Evolutionary conservation across 352 stramenopile genomes (phyloP).

Genomic region (Globisporangium spinosum): DNA sequence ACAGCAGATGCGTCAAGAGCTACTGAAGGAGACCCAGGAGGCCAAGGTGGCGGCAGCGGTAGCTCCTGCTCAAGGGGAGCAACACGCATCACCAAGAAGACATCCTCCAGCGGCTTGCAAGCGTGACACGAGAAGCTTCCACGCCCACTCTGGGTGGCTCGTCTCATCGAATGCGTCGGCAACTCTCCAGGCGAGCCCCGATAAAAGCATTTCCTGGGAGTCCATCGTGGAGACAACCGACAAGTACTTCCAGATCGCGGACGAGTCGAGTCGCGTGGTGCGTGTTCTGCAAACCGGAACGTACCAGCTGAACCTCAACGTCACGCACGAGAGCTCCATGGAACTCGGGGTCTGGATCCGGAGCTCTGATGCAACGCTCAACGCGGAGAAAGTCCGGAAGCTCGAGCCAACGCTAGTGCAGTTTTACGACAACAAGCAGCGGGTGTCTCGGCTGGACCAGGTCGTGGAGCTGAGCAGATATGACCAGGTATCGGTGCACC

Average conservation of each 20-base stretch:
- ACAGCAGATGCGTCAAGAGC: conserved; percentile 3
- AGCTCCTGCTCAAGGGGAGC: conserved; percentile 15
- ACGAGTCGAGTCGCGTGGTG: conserved; percentile 12
- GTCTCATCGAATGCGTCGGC: conserved; percentile 19
- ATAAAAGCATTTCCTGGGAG: conserved; percentile 17
- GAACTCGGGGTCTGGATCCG: conserved; percentile 22
- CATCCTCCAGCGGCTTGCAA: conserved; percentile 11
- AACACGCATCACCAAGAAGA: conserved; percentile 9
- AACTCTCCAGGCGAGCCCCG: conserved; percentile 11
- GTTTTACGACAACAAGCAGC: conserved; percentile 39
- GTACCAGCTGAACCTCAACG: conserved; percentile 44
- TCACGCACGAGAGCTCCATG: conserved; percentile 32
- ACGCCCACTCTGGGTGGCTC: conserved; percentile 28
- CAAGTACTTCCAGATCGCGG: conserved; percentile 1
- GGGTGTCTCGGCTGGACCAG: conserved; percentile 34
- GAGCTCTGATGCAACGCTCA: neutral
- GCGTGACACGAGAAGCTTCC: conserved; percentile 24
- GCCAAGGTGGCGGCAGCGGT: conserved; percentile 13
- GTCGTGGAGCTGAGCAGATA: conserved; percentile 26
- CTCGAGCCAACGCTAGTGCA: conserved; percentile 30
- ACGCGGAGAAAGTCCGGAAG: conserved; percentile 2
- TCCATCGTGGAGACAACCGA: neutral
- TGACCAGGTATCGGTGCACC: conserved; percentile 30
- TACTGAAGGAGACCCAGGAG: conserved; percentile 2
- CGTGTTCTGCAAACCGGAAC: conserved; percentile 25